These are phyloP conservation scores for Saxophila tyrrhenica DNA, from an alignment of 495 filamentous ascomycete species.

Conservation along the genomic window DNA sequence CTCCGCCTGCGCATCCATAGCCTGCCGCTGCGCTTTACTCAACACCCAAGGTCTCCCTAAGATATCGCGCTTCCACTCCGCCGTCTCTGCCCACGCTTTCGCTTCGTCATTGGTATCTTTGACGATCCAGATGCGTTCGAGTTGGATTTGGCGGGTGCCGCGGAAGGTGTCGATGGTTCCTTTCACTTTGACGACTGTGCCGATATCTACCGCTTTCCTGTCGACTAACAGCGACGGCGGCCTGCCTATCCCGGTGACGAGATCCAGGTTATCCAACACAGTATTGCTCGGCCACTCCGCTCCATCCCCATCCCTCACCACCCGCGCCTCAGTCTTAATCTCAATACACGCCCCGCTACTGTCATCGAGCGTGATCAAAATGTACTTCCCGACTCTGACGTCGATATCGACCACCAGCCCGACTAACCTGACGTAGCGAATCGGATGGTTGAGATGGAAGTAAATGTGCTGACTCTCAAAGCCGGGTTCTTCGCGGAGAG, in stretches of 20 bases:
- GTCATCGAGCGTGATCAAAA: conserved; percentile 69
- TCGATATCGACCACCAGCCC: conserved; percentile 69
- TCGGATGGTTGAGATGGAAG: conserved; percentile 79
- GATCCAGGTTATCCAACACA: conserved; percentile 22
- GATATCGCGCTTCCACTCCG: conserved; percentile 49
- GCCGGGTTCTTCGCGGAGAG: conserved; percentile 43
- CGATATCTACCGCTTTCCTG: conserved; percentile 37
- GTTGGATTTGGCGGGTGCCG: conserved; percentile 49
- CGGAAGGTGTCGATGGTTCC: conserved; percentile 58
- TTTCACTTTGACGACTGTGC: conserved; percentile 64
- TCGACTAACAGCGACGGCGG: conserved; percentile 17
- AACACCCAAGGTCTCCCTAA: conserved; percentile 61
- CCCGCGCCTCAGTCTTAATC: conserved; percentile 29
- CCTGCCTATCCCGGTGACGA: conserved; percentile 18
- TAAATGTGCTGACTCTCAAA: conserved; percentile 67
- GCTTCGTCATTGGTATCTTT: conserved; percentile 50
- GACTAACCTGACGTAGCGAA: conserved; percentile 69
- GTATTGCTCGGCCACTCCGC: conserved; percentile 17
- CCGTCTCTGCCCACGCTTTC: conserved; percentile 57
- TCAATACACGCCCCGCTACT: conserved; percentile 71
- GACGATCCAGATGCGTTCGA: conserved; percentile 49
- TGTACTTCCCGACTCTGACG: conserved; percentile 41
- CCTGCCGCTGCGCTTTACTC: conserved; percentile 23
- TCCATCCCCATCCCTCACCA: conserved; percentile 1
- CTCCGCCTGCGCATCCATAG: not conserved